These are phyloP conservation scores for Sisymbrium irio DNA, from an alignment of 345 rosid genomes.

Conservation along the genomic window DNA sequence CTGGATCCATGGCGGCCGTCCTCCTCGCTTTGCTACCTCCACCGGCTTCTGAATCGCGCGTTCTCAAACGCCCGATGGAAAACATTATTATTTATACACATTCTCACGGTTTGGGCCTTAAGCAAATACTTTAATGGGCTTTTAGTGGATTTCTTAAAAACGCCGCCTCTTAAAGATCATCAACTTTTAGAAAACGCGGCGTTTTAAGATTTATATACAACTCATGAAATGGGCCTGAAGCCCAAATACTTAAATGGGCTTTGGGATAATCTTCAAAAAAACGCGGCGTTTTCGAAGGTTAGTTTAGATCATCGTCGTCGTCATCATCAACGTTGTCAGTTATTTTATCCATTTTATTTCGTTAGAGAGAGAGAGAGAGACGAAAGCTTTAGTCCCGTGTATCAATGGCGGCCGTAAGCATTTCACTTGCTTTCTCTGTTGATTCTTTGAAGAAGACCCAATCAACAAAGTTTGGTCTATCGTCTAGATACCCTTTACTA, in stretches of 20 bases:
- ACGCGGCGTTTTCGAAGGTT: not conserved
- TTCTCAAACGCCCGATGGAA: slow-evolving; percentile 2
- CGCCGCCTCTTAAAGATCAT: no score
- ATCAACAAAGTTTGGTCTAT: slow-evolving; percentile 16
- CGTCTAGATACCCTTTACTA: slow-evolving; percentile 33
- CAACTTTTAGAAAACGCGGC: not conserved
- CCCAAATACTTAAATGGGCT: slow-evolving; percentile 10
- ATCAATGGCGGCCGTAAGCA: slow-evolving; percentile 50
- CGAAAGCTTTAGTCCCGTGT: no score
- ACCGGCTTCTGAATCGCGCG: slow-evolving; percentile 28
- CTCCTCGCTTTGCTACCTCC: slow-evolving; percentile 10
- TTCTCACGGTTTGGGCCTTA: not conserved
- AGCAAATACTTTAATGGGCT: slow-evolving; percentile 8
- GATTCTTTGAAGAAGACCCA: slow-evolving; percentile 39
- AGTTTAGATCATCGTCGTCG: no score
- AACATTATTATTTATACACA: not conserved
- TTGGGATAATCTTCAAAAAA: not conserved
- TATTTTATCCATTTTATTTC: slow-evolving; percentile 24
- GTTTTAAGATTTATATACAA: no score
- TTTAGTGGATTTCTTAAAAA: not conserved
- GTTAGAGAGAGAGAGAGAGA: not conserved
- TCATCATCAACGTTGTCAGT: no score
- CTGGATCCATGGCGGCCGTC: slow-evolving; percentile 43
- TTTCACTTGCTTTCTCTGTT: slow-evolving; percentile 43
- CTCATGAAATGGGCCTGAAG: slow-evolving; percentile 1